phyloP scores from a whole-genome alignment of 768 basidiomycete genomes.

The Boletellus sp. region DNA sequence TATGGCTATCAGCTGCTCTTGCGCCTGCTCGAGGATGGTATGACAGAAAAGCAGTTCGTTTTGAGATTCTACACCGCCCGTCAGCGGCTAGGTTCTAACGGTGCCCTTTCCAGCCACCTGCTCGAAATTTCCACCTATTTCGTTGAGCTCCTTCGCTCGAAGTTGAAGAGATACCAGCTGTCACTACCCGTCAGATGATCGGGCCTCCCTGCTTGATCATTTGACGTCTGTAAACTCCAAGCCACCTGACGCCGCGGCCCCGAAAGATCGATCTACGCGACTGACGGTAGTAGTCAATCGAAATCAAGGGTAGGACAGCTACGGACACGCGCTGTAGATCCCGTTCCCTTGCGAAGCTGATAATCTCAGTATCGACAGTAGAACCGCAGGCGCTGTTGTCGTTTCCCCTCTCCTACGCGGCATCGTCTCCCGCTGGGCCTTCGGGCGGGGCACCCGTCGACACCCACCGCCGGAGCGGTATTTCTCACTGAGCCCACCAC shows the following conservation, averaged over 20 bases:
- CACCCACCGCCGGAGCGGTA: conserved; percentile 25
- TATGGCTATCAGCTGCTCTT: conserved; percentile 72
- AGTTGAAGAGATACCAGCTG: conserved; percentile 28
- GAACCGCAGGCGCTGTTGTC: conserved; percentile 73
- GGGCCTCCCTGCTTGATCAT: conserved; percentile 26
- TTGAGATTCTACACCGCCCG: background rate
- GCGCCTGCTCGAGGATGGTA: conserved; percentile 71
- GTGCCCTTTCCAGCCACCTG: conserved; percentile 27
- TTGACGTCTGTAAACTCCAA: conserved; percentile 2
- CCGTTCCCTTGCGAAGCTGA: conserved; percentile 59
- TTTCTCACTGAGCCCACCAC: conserved; percentile 70
- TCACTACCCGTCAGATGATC: conserved; percentile 23
- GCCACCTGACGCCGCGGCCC: background rate
- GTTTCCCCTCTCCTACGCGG: conserved; percentile 41
- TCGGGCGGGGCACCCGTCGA: background rate
- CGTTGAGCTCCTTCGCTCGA: conserved; percentile 29
- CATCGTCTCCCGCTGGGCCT: background rate
- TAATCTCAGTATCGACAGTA: conserved; percentile 79
- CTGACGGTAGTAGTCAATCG: background rate
- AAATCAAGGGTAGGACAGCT: background rate
- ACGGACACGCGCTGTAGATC: background rate
- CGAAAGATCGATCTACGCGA: conserved; percentile 5
- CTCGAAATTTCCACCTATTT: conserved; percentile 29
- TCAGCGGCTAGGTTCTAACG: conserved; percentile 24
- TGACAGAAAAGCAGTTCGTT: conserved; percentile 44